Base-by-base conservation (phyloP, 2,329 filamentous ascomycete genomes). In the Fusarium sp. region DNA sequence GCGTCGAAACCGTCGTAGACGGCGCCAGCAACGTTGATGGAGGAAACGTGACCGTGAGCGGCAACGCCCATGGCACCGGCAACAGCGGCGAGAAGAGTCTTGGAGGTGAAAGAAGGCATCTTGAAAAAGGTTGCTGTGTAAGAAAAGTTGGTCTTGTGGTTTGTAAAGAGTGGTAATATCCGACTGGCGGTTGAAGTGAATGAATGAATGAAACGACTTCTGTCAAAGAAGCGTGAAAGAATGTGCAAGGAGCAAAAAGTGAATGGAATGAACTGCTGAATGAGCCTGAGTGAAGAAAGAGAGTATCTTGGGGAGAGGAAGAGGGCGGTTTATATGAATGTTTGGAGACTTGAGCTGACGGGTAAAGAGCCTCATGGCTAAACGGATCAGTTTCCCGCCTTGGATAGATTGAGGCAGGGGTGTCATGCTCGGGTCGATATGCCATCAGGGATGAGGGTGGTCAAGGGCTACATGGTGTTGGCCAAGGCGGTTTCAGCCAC, bases 181-280 rank as follows among this genome's bases (percentile, higher is more conserved):
- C 75, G 74, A 55, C 77, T 78, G 56, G 77, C 77, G 77, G 77
- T 57, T 39, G n/a, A 56, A 54, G 38, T 66, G 65, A 57, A 62
- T 39, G 72, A 76, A 73, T 69, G 70, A 77, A 78, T 75, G 75
- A 78, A 75, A 65, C 68, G 63, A 75, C 79, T 79, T 80, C 79
- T 80, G 49, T 80, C 79, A 80, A 80, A 80, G 79, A 80, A 80
- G 79, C 61, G 66, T 71, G 56, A 66, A 67, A 70, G 70, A 67
- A 66, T 69, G 74, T 72, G 73, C 57, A 79, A 78, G 63, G 73
- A 75, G 63, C 62, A 76, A 77, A 72, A 77, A 78, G 74, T 63
- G 74, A 79, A 74, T 78, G 77, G 59, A 78, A 55, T 75, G 72
- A 78, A 74, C 67, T 79, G 72, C 74, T 79, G 73, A 55, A 63